These are phyloP conservation scores for Aristolochia californica DNA, from an alignment of 164 flowering plant genomes.

Conservation along the genomic window DNA sequence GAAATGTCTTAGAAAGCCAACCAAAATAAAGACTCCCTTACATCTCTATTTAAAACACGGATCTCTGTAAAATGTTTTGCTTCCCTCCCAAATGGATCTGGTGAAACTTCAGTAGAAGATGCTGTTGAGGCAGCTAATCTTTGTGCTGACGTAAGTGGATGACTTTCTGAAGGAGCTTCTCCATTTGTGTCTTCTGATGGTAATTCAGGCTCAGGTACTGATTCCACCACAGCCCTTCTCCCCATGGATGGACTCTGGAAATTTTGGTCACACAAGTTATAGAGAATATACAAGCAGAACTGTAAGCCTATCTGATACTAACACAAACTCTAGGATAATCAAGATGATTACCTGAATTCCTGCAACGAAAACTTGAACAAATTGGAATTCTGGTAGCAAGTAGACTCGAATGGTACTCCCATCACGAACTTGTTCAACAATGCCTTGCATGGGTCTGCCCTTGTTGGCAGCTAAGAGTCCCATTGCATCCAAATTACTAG, in stretches of 20 bases:
- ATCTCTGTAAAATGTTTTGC: slow-evolving; percentile 92
- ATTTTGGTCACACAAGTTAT: not conserved
- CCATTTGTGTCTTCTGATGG: slow-evolving; percentile 51
- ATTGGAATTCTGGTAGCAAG: slow-evolving; percentile 82
- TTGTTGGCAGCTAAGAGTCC: slow-evolving; percentile 58
- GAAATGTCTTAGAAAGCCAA: not conserved
- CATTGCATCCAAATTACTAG: slow-evolving; percentile 80
- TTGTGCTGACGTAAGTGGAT: slow-evolving; percentile 76
- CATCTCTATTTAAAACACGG: slow-evolving; percentile 78
- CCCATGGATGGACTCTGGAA: slow-evolving; percentile 79
- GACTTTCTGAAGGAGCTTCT: slow-evolving; percentile 45
- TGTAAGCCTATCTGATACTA: no score
- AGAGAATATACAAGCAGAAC: not conserved
- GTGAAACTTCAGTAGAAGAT: slow-evolving; percentile 37
- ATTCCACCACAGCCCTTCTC: slow-evolving; percentile 43
- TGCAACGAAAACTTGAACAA: slow-evolving; percentile 81
- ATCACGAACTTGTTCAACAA: slow-evolving; percentile 93
- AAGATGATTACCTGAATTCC: slow-evolving; percentile 61
- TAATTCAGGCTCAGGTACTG: slow-evolving; percentile 30
- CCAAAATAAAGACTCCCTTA: slow-evolving; percentile 30
- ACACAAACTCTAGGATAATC: not conserved
- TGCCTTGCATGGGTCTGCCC: slow-evolving; percentile 67
- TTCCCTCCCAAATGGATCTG: slow-evolving; percentile 81
- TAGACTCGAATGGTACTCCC: slow-evolving; percentile 78
- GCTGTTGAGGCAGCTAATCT: slow-evolving; percentile 61